A percentile compares a stretch with the other conserved stretches of the same genome.
phyloP scores from a whole-genome alignment of 176 grass and related monocot genomes.

The Cenchrus americanus region DNA sequence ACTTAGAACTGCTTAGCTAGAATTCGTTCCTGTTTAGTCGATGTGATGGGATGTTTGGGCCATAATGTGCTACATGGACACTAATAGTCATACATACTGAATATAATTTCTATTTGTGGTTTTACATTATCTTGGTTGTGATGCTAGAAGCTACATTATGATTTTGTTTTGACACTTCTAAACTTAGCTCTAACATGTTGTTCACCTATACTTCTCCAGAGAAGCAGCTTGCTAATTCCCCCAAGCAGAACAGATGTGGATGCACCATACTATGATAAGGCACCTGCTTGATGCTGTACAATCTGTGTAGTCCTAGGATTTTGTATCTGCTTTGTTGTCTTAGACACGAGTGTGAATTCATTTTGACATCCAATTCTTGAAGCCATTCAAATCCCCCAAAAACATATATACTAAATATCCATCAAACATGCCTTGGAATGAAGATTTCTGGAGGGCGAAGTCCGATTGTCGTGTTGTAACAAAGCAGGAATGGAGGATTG shows the following conservation, averaged over 20 bases:
- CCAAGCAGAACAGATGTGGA: slow-evolving; percentile 70
- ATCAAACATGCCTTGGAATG: slow-evolving; percentile 15
- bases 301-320: slow-evolving; percentile 50
- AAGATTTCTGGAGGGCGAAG: slow-evolving; percentile 38
- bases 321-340: slow-evolving; percentile 37
- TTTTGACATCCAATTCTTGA: slow-evolving; percentile 55
- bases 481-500: slow-evolving; percentile 31
- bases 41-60: background rate
- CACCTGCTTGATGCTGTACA: slow-evolving; percentile 26
- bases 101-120: slow-evolving; percentile 3
- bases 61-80: background rate
- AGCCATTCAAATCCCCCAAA: slow-evolving; percentile 39
- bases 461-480: slow-evolving; percentile 32
- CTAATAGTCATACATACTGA: background rate
- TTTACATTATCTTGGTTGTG: background rate
- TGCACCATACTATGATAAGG: slow-evolving; percentile 74
- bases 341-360: slow-evolving; percentile 51
- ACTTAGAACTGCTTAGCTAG: background rate
- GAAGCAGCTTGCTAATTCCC: slow-evolving; percentile 60
- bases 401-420: slow-evolving; percentile 5
- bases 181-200: slow-evolving; percentile 17
- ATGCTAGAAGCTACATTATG: background rate
- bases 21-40: background rate
- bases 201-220: slow-evolving; percentile 50
- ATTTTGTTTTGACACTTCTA: background rate